Conservation (phyloP, 2,329 filamentous ascomycete genomes). For the Pezizomycotina sp. region DNA sequence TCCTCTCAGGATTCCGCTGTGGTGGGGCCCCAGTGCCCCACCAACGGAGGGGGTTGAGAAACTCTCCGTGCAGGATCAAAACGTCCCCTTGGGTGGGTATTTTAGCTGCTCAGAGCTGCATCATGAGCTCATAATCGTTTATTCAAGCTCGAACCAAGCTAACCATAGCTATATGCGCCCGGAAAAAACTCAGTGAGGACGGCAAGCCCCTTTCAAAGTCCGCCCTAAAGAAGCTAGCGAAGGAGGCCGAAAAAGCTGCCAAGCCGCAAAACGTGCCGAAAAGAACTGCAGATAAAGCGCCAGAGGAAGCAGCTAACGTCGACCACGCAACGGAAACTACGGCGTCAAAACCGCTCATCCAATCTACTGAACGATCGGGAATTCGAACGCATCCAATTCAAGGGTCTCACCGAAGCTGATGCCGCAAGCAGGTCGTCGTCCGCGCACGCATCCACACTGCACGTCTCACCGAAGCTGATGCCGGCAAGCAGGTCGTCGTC, state of each 20-base stretch:
- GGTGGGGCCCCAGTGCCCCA: no score
- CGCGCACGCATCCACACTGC: slow-evolving; percentile 58
- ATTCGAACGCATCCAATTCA: slow-evolving; percentile 44
- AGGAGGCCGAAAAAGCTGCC: slow-evolving; percentile 74
- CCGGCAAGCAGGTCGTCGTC: slow-evolving; percentile 57
- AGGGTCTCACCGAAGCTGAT: slow-evolving; percentile 33
- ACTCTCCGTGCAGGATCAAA: no score
- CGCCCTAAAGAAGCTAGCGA: slow-evolving; percentile 70
- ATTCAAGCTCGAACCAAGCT: no score
- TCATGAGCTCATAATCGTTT: no score
- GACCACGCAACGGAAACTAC: slow-evolving; percentile 64
- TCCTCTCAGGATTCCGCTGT: no score
- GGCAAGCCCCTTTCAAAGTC: slow-evolving; percentile 51
- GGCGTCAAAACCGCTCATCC: slow-evolving; percentile 47
- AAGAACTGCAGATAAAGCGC: slow-evolving; percentile 49
- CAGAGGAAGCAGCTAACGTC: slow-evolving; percentile 43
- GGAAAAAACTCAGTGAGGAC: slow-evolving; percentile 30
- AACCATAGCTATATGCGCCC: no score
- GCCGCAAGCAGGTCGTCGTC: slow-evolving; percentile 25
- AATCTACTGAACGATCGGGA: slow-evolving; percentile 38
- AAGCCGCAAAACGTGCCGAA: slow-evolving; percentile 55
- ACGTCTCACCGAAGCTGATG: slow-evolving; percentile 71
- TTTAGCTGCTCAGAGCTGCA: no score
- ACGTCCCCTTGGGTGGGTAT: no score
- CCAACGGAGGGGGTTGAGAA: no score